Conservation (phyloP, 2,329 filamentous ascomycete species). For the Daldinia sp. region DNA sequence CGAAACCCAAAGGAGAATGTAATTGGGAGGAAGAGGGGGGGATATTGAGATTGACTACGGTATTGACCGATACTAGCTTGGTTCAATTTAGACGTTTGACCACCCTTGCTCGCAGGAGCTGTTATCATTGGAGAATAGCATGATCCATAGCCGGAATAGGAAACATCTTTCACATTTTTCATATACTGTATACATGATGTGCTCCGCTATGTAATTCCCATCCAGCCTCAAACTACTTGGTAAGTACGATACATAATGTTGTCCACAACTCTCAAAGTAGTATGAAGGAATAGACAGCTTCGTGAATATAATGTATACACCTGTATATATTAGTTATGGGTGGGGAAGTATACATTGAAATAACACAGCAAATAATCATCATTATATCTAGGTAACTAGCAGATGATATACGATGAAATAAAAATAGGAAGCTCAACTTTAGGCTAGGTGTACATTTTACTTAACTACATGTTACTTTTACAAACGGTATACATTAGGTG, state of each 20-base stretch:
- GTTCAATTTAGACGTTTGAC: slow-evolving; percentile 37
- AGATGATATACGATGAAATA: not conserved
- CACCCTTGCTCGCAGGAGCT: slow-evolving; percentile 41
- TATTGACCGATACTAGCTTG: slow-evolving; percentile 27
- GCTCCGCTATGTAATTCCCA: not conserved
- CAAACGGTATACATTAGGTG: slow-evolving; percentile 9
- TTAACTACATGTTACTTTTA: not conserved
- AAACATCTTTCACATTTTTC: slow-evolving; percentile 29
- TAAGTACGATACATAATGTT: not conserved
- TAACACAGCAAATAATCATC: not conserved
- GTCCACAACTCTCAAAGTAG: not conserved
- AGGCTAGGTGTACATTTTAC: not conserved
- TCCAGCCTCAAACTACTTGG: no score
- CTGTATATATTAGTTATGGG: no score
- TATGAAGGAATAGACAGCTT: not conserved
- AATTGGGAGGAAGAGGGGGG: slow-evolving; percentile 13
- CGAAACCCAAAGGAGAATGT: slow-evolving; percentile 5
- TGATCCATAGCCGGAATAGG: slow-evolving; percentile 39
- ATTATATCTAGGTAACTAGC: not conserved
- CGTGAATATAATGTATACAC: no score
- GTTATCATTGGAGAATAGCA: slow-evolving; percentile 38
- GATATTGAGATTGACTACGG: slow-evolving; percentile 17
- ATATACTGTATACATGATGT: slow-evolving; percentile 14
- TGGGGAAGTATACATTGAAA: not conserved
- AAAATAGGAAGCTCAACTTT: not conserved